Evolutionary conservation across 306 rosid species (phyloP).

Genomic region (Quercus berberidifolia): DNA sequence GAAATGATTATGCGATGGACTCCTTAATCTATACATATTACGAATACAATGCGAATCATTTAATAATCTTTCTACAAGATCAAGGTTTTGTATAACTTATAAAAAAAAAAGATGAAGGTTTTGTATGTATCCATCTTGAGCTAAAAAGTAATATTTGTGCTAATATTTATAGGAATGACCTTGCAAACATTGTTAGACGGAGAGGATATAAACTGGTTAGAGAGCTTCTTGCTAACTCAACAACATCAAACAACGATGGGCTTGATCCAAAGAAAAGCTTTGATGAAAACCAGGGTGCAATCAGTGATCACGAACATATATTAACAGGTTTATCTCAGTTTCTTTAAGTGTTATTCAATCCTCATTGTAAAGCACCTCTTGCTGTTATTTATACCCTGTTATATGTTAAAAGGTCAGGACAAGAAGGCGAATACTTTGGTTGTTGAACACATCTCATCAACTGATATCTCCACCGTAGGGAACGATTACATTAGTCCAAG

Average conservation of each 20-base stretch:
- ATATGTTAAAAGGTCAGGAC: conserved; percentile 73
- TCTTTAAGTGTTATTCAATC: conserved; percentile 14
- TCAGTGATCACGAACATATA: conserved; percentile 19
- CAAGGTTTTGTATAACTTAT: neutral
- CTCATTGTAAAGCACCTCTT: conserved; percentile 7
- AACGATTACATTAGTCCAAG: conserved; percentile 11
- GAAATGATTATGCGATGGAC: neutral
- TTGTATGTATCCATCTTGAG: neutral
- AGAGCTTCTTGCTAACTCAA: conserved; percentile 56
- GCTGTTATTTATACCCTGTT: conserved; percentile 36
- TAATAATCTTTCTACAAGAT: neutral
- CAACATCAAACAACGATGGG: conserved; percentile 12
- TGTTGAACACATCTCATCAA: conserved; percentile 7
- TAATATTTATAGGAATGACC: conserved; percentile 54
- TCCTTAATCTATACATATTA: neutral
- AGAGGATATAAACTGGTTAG: conserved; percentile 73
- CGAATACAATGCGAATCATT: neutral
- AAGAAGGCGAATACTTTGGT: conserved; percentile 15
- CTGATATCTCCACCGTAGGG: conserved; percentile 1
- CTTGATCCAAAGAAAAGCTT: conserved; percentile 13
- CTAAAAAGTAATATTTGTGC: neutral
- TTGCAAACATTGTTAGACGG: conserved; percentile 88
- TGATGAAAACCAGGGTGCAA: conserved; percentile 24
- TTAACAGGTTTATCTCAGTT: conserved; percentile 46
- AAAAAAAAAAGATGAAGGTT: neutral